Base-by-base conservation (phyloP, 1,284 basidiomycete species). In the Sanghuangporus baumii region DNA sequence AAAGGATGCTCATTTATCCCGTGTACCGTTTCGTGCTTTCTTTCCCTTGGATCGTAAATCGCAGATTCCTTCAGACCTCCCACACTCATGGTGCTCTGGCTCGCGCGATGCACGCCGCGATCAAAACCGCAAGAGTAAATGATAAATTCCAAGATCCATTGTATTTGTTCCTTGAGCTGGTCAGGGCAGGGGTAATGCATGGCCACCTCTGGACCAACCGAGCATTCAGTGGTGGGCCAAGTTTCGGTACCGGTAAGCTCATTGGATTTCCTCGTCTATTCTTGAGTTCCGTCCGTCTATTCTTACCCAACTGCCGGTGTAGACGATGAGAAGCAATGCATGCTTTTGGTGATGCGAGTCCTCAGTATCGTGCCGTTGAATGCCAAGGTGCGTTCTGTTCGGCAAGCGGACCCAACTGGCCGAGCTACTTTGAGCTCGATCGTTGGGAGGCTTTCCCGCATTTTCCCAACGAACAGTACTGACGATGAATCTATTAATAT, bases 111-210 rank as follows among this genome's bases (percentile, higher is more conserved):
- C 86, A 92, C 73, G 82, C 83, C 37, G 93, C 94, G 2, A 81
- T 96, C 70, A 83, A 86, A 67, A 79, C 80, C 36, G 84, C 91
- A 2, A 86, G 91, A 51, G 78, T 98, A 67, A 98, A 96, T 74
- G 96, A 99, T 81, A 98, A 97, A 76, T 95, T 99, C 79, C 96
- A 99, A 75, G 97, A 99, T 75, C 86, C 97, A 5, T 79, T 99
- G 3, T 96, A 96, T 75, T 76, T 96, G 73, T 90, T 97, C 76
- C 80, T 96, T 74, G 92, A 99, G 78, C 85, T 97, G 61, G 87
- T 98, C 66, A 84, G 96, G 68, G 94, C 95, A 11, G 94, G 94
- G 0, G 95, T 97, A 12, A 89, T 99, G 81, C 96, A 99, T 72
- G 94, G 93, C 1, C 89, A 95, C 70, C 78, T 91, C 62, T 98